phyloP scores from a whole-genome alignment of 305 asterid genomes.

The Fraxinus sp. region DNA sequence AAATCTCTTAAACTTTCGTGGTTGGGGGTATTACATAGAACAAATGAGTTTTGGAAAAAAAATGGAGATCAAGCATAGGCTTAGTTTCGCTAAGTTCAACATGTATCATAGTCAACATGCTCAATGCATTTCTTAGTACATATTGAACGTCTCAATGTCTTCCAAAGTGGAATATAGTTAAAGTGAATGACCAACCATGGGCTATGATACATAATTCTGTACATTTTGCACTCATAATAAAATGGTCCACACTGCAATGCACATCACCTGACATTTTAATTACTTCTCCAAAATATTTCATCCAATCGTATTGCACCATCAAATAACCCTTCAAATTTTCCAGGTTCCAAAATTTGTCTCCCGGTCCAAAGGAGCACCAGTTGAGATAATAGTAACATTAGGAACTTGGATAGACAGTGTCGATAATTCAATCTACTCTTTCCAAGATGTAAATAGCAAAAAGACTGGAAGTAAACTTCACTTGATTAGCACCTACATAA shows the following conservation, averaged over 20 bases:
- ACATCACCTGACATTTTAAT: not conserved
- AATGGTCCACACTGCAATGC: not conserved
- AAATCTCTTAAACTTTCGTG: too few species aligned
- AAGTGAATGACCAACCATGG: not conserved
- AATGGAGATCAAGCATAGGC: not conserved
- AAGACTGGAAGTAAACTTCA: constrained; percentile 16
- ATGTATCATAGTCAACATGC: not conserved
- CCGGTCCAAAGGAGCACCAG: not conserved
- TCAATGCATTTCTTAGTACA: not conserved
- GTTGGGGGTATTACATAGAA: too few species aligned
- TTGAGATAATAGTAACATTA: not conserved
- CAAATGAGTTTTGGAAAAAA: not conserved
- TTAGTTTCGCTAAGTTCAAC: not conserved
- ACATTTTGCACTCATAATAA: not conserved
- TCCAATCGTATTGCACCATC: not conserved
- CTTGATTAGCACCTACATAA: constrained; percentile 3
- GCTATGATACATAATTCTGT: not conserved
- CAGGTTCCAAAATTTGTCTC: not conserved
- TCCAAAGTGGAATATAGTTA: not conserved
- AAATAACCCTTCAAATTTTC: not conserved
- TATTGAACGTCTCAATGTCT: not conserved
- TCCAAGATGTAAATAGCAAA: not conserved
- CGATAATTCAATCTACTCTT: not conserved
- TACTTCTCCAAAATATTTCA: not conserved
- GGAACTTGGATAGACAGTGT: not conserved